A percentile compares a stretch with the other conserved stretches of the same genome.
These are phyloP conservation scores for Solanum sejunctum DNA, from an alignment of 257 asterid species.

Conservation along the genomic window DNA sequence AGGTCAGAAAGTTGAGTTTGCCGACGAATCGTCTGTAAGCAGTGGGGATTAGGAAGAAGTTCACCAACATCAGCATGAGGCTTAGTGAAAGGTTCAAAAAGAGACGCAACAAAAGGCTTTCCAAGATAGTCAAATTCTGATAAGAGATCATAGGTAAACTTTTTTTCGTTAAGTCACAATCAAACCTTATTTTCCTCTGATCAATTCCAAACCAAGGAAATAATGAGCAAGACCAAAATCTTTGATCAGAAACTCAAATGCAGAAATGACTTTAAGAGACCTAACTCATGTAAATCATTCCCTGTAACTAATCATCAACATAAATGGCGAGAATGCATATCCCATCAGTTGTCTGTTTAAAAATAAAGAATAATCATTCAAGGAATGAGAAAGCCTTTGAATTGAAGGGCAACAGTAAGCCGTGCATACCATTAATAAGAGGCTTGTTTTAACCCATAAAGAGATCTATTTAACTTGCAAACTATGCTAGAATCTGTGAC, in stretches of 20 bases:
- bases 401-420: not conserved
- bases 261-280: not conserved
- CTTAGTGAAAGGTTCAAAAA: no score
- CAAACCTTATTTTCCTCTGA: not conserved
- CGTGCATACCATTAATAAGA: not conserved
- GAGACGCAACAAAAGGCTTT: not conserved
- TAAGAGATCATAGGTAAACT: no score
- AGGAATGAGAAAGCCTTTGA: not conserved
- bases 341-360: not conserved
- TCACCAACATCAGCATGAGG: not conserved
- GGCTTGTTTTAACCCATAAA: not conserved
- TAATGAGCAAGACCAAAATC: not conserved
- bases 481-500: not conserved
- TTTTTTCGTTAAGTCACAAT: not conserved
- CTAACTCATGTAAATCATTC: not conserved
- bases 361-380: not conserved
- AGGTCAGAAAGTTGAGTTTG: no score
- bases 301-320: not conserved
- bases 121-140: not conserved
- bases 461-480: not conserved
- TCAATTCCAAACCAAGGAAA: not conserved
- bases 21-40: no score
- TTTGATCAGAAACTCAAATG: no score
- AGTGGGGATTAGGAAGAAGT: not conserved
- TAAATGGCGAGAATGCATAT: no score